Evolutionary conservation across 2,329 filamentous ascomycete genomes (phyloP).

Genomic region (Furcasterigmium sp.): DNA sequence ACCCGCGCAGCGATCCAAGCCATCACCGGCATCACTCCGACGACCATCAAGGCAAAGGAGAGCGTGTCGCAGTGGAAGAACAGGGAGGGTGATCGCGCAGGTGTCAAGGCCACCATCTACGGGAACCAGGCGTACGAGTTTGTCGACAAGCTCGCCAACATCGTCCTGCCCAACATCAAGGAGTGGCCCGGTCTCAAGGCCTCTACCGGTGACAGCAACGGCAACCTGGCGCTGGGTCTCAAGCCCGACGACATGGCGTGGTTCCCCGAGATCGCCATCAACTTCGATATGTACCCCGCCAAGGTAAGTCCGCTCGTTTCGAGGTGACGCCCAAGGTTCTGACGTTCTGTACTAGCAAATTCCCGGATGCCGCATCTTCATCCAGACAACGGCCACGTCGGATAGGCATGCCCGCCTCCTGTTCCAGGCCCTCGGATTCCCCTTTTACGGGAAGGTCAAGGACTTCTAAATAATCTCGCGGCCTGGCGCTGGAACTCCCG

Average conservation of each 20-base stretch:
- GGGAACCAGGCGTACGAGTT: conserved; percentile 87
- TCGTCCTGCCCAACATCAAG: conserved; percentile 93
- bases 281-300: conserved; percentile 71
- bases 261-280: conserved; percentile 92
- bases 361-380: conserved; percentile 75
- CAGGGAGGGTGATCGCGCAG: conserved; percentile 63
- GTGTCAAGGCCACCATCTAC: conserved; percentile 70
- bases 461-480: conserved; percentile 17
- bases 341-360: conserved; percentile 55
- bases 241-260: conserved; percentile 67
- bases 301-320: conserved; percentile 20
- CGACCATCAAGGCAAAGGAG: conserved; percentile 62
- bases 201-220: conserved; percentile 74
- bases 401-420: conserved; percentile 81
- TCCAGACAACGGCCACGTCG: conserved; percentile 79
- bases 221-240: conserved; percentile 83
- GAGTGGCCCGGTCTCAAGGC: conserved; percentile 73
- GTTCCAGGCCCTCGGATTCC: conserved; percentile 41
- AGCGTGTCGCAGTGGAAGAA: conserved; percentile 74
- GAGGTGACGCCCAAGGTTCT: conserved; percentile 47
- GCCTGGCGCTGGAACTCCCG: neutral
- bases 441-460: conserved; percentile 72
- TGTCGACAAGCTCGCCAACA: conserved; percentile 79
- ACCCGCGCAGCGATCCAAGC: conserved; percentile 80
- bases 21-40: conserved; percentile 72